phyloP scores from a whole-genome alignment of 1,284 basidiomycete species.

The Cutaneotrichosporon sp. region DNA sequence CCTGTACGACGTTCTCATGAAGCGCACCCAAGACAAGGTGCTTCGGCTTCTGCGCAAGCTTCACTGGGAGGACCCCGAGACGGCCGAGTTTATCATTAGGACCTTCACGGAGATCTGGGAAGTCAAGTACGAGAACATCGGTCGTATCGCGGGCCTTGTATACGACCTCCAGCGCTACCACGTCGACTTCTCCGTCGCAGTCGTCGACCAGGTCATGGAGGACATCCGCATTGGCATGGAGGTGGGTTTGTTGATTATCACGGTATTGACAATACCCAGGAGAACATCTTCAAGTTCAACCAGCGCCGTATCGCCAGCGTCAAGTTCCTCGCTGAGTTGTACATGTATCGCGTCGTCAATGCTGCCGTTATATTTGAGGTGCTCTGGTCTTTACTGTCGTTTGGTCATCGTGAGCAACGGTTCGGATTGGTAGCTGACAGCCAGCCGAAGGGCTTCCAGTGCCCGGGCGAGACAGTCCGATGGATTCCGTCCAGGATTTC shows the following conservation, averaged over 20 bases:
- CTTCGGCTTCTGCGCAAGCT: conserved; percentile 86
- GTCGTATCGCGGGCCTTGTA: conserved; percentile 86
- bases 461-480: conserved; percentile 67
- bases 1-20: conserved; percentile 81
- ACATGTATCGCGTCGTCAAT: conserved; percentile 91
- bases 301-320: conserved; percentile 85
- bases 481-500: conserved; percentile 93
- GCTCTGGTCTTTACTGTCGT: conserved; percentile 91
- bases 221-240: conserved; percentile 86
- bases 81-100: conserved; percentile 55
- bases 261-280: conserved; percentile 41
- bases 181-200: conserved; percentile 75
- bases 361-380: conserved; percentile 88
- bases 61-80: conserved; percentile 78
- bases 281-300: conserved; percentile 91
- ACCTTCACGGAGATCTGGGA: conserved; percentile 97
- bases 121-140: conserved; percentile 83
- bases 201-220: conserved; percentile 92
- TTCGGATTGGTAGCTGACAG: background rate
- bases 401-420: conserved; percentile 76
- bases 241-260: conserved; percentile 29
- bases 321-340: conserved; percentile 93
- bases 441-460: conserved; percentile 76
- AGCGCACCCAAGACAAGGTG: conserved; percentile 89
- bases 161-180: conserved; percentile 92